Percentiles rank a stretch among this genome's conserved stretches.
These are phyloP conservation scores for Aspergillus puulaauensis DNA, from an alignment of 2,329 filamentous ascomycete species.

Conservation along the genomic window DNA sequence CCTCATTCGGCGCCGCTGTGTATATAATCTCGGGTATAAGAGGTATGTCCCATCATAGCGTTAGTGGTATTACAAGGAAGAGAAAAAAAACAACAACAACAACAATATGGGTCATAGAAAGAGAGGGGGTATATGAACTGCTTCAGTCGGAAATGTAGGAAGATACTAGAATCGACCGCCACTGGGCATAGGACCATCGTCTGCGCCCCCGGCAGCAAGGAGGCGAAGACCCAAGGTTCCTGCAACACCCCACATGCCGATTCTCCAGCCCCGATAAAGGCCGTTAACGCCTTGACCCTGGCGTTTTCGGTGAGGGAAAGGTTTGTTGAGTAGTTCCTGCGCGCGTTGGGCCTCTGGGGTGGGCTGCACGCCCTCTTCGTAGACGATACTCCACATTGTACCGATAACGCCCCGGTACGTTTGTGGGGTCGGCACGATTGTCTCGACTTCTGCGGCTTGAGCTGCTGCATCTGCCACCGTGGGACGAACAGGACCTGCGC, in stretches of 20 bases:
- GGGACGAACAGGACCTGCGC: constrained; percentile 19
- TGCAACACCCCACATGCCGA: constrained; percentile 56
- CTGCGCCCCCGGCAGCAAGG: constrained; percentile 39
- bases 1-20: neutral
- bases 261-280: constrained; percentile 58
- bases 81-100: neutral
- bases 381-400: constrained; percentile 83
- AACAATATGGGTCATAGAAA: neutral
- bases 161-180: constrained; percentile 32
- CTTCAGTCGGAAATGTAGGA: neutral
- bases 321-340: constrained; percentile 37
- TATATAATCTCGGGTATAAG: constrained; percentile 3
- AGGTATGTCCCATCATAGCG: constrained; percentile 13
- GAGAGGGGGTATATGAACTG: neutral
- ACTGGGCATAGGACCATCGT: constrained; percentile 35
- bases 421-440: constrained; percentile 73
- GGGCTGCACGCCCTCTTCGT: constrained; percentile 68
- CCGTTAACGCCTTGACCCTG: constrained; percentile 57
- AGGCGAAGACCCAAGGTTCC: constrained; percentile 55
- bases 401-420: constrained; percentile 83
- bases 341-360: constrained; percentile 47
- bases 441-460: constrained; percentile 53
- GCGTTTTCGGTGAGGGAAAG: constrained; percentile 40
- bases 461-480: constrained; percentile 10
- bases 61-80: constrained; percentile 9